Evolutionary conservation across 2,329 filamentous ascomycete genomes (phyloP).

Genomic region (Arachnopeziza araneosa): DNA sequence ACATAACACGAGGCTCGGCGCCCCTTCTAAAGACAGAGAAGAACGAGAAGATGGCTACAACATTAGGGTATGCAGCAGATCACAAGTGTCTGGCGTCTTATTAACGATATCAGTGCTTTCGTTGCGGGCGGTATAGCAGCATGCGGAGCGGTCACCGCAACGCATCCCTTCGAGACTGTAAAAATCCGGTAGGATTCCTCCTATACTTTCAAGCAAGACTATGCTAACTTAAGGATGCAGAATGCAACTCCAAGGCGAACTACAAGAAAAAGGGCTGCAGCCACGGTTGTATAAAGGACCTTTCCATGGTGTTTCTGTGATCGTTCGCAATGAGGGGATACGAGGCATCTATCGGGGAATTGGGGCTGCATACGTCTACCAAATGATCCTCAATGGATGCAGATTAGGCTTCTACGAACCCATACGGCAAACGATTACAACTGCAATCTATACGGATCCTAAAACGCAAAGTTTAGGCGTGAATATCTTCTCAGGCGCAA

Average conservation of each 20-base stretch:
- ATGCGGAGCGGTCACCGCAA: slow-evolving; percentile 94
- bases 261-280: slow-evolving; percentile 79
- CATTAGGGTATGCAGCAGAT: slow-evolving; percentile 38
- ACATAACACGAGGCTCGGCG: slow-evolving; percentile 7
- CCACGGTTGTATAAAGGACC: slow-evolving; percentile 87
- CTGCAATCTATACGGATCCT: slow-evolving; percentile 63
- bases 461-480: slow-evolving; percentile 78
- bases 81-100: not conserved
- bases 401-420: slow-evolving; percentile 97
- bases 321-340: slow-evolving; percentile 83
- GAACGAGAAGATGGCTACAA: slow-evolving; percentile 47
- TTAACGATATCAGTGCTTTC: slow-evolving; percentile 58
- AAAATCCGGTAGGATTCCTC: slow-evolving; percentile 73
- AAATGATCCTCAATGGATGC: slow-evolving; percentile 93
- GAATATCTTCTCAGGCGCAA: slow-evolving; percentile 90
- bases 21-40: slow-evolving; percentile 19
- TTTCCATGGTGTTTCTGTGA: slow-evolving; percentile 84
- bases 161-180: slow-evolving; percentile 96
- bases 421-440: slow-evolving; percentile 67
- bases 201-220: not conserved
- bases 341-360: slow-evolving; percentile 83
- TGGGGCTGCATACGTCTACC: slow-evolving; percentile 91
- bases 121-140: slow-evolving; percentile 94
- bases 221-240: slow-evolving; percentile 39
- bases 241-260: slow-evolving; percentile 92